Percentiles rank a stretch among this genome's conserved stretches.
Conservation (phyloP, 257 asterid genomes). For the Nicotiana tomentosiformis region DNA sequence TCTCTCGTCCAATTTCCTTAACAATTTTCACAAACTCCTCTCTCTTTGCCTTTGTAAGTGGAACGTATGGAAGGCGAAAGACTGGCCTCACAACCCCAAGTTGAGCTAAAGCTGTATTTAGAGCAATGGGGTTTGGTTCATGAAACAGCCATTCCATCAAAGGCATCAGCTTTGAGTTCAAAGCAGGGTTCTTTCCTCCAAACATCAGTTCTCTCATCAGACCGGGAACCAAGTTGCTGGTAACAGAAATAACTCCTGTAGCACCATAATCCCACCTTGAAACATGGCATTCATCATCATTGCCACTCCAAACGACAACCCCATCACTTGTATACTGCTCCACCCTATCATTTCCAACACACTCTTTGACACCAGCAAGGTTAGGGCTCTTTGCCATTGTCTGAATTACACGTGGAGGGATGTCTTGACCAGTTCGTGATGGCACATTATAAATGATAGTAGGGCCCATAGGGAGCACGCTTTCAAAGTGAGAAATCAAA, state of each 20-base stretch:
- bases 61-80: conserved; percentile 73
- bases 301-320: conserved; percentile 79
- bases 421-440: conserved; percentile 82
- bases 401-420: conserved; percentile 50
- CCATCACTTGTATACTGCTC: conserved; percentile 52
- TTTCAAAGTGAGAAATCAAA: conserved; percentile 60
- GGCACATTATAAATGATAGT: conserved; percentile 84
- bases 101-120: conserved; percentile 86
- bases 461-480: conserved; percentile 86
- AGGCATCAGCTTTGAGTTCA: conserved; percentile 56
- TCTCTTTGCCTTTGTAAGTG: conserved; percentile 65
- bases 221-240: conserved; percentile 82
- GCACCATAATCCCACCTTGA: conserved; percentile 79
- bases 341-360: conserved; percentile 67
- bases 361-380: conserved; percentile 81
- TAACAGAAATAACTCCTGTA: conserved; percentile 67
- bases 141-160: conserved; percentile 60
- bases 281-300: conserved; percentile 79
- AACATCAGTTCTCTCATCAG: conserved; percentile 69
- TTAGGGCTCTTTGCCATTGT: conserved; percentile 41
- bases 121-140: conserved; percentile 72
- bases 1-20: conserved; percentile 63
- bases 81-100: conserved; percentile 83
- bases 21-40: conserved; percentile 73
- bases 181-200: conserved; percentile 45